Evolutionary conservation across 2,329 filamentous ascomycete species (phyloP).

Genomic region (Penicillium decumbens): DNA sequence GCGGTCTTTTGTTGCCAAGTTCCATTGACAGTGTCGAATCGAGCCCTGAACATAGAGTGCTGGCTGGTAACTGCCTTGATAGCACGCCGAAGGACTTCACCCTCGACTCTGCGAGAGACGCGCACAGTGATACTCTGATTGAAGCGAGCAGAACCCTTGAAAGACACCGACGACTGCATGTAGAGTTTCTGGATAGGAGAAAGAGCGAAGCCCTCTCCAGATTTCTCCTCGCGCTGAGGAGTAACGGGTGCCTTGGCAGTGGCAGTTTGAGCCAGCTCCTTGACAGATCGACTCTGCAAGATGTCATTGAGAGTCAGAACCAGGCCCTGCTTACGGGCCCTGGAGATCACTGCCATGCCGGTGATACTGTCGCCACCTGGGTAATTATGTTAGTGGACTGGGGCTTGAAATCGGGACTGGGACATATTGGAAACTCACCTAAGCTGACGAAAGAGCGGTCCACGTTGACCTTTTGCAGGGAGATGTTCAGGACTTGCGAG

Average conservation of each 20-base stretch:
- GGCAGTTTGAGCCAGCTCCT: conserved; percentile 28
- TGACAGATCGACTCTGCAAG: conserved; percentile 32
- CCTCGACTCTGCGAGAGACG: conserved; percentile 24
- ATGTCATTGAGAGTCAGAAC: conserved; percentile 33
- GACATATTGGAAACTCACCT: conserved; percentile 22
- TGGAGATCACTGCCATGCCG: conserved; percentile 38
- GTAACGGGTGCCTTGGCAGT: conserved; percentile 14
- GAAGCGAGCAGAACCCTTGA: conserved; percentile 26
- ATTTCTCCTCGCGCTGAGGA: conserved; percentile 23
- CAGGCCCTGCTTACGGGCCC: conserved; percentile 35
- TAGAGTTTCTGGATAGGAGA: conserved; percentile 36
- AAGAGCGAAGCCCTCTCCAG: conserved; percentile 27
- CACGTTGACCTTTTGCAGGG: conserved; percentile 30
- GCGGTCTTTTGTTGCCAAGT: conserved; percentile 28
- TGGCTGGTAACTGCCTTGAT: conserved; percentile 29
- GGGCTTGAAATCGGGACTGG: neutral
- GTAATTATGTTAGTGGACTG: conserved; percentile 7
- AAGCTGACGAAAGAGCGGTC: conserved; percentile 37
- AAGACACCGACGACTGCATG: conserved; percentile 22
- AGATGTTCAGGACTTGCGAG: conserved; percentile 36
- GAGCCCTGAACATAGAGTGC: conserved; percentile 35
- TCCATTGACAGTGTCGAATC: conserved; percentile 23
- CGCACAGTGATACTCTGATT: conserved; percentile 36
- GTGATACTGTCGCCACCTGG: conserved; percentile 40
- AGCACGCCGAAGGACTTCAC: conserved; percentile 24